Evolutionary conservation across 805 yeast species (phyloP), one percentile per base, ranked within the genome.

Genomic region (Metschnikowia cubensis): DNA sequence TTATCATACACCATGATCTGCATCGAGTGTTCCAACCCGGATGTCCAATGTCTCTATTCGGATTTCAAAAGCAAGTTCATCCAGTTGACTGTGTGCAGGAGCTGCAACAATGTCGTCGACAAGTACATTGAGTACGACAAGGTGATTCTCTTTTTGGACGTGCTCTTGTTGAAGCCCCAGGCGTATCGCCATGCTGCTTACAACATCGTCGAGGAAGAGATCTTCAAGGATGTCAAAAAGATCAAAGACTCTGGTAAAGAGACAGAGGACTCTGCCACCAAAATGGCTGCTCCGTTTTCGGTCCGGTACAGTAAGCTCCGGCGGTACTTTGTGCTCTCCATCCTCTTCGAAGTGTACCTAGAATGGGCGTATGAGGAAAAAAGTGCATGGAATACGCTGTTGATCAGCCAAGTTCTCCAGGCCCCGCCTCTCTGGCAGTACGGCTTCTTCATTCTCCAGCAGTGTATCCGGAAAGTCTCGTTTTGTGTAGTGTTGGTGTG

Each of bases 291-390:
- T 17, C 15, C 10, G 6, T 8, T 13, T 20, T 25, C n/a, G 18
- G n/a, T 18, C 3, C 42, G 61, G 25, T 67, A 68, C 53, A 59
- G 53, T 46, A 62, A 57, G 22, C 47, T 69, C 6, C 38, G 58
- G 13, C 58, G 92, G 31, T 67, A 86, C 35, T 69, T 86, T 56
- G 56, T 87, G 3, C 71, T 92, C 35, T 74, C 86, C 47, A 70
- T 87, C 0, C 74, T 94, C 14, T 89, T 92, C 59, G 97, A 94
- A 59, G 92, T 92, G 4, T 94, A 94, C 64, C 67, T 94, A 47
- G 83, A 82, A 1, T 94, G 99, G 98, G 96, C 96, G 0, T 81
- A 84, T 49, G 91, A 87, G 53, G 99, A 92, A 65, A 82, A 80
- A 57, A 78, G 75, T 49, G 60, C 61, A 36, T 54, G 61, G 7